These are phyloP conservation scores for Miscanthus lutarioriparius DNA, from an alignment of 176 grass and related monocot genomes.

Conservation along the genomic window DNA sequence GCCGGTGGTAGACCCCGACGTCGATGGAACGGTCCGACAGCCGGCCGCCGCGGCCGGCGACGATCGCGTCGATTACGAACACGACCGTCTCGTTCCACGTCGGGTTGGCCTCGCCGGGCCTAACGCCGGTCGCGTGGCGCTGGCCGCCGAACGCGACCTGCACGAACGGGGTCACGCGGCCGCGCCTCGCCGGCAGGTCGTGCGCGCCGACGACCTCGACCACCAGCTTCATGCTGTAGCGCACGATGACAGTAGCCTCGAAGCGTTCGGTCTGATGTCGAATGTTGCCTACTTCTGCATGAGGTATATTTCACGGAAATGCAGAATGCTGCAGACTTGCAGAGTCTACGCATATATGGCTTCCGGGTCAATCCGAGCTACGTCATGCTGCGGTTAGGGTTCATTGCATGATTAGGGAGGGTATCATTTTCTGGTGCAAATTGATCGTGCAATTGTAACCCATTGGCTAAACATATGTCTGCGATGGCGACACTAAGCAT, in stretches of 20 bases:
- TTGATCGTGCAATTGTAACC: neutral
- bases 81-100: slow-evolving; percentile 29
- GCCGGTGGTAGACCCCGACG: slow-evolving; percentile 22
- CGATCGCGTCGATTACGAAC: neutral
- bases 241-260: neutral
- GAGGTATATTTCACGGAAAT: neutral
- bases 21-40: neutral
- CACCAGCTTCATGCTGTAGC: slow-evolving; percentile 1
- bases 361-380: neutral
- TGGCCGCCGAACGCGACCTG: slow-evolving; percentile 25
- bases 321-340: neutral
- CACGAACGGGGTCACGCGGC: slow-evolving; percentile 15
- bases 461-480: neutral
- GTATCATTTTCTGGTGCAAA: neutral
- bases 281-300: neutral
- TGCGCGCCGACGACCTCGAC: slow-evolving; percentile 23
- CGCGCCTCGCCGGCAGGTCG: slow-evolving; percentile 23
- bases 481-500: neutral
- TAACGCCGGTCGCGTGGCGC: neutral
- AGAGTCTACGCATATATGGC: neutral
- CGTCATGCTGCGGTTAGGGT: neutral
- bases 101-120: slow-evolving; percentile 4
- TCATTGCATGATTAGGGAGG: no score
- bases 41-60: neutral
- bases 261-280: neutral